phyloP scores from a whole-genome alignment of 2,329 filamentous ascomycete genomes.

The Cladosporium sp. region DNA sequence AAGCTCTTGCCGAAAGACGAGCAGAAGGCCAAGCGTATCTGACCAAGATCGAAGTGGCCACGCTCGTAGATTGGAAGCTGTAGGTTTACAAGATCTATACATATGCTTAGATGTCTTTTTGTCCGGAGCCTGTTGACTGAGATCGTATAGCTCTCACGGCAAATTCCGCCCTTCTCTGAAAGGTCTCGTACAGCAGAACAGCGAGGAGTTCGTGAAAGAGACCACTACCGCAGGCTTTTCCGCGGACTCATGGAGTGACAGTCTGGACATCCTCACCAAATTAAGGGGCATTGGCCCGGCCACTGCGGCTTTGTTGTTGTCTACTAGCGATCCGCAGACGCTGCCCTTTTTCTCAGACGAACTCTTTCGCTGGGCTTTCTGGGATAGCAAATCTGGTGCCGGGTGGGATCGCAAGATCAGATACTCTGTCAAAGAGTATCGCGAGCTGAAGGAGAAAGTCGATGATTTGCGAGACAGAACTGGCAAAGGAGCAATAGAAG shows the following conservation, averaged over 20 bases:
- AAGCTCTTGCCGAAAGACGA: constrained; percentile 46
- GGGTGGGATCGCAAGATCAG: constrained; percentile 59
- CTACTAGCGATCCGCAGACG: constrained; percentile 60
- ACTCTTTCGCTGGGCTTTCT: constrained; percentile 71
- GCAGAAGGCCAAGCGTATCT: constrained; percentile 45
- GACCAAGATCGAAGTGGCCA: constrained; percentile 59
- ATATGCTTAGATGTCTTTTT: not conserved
- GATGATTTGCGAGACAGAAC: constrained; percentile 48
- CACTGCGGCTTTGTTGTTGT: constrained; percentile 73
- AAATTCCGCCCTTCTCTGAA: constrained; percentile 53
- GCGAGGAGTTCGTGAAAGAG: constrained; percentile 47
- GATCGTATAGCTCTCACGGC: constrained; percentile 49
- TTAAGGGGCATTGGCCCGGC: constrained; percentile 79
- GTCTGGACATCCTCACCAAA: constrained; percentile 56
- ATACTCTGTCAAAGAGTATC: constrained; percentile 72
- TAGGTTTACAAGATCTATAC: constrained; percentile 43
- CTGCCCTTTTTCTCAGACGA: constrained; percentile 82
- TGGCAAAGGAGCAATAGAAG: constrained; percentile 58
- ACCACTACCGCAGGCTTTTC: constrained; percentile 58
- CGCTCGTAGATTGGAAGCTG: constrained; percentile 72
- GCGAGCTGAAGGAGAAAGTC: constrained; percentile 50
- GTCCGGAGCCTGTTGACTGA: not conserved
- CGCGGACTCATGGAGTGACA: constrained; percentile 21
- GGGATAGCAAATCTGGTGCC: constrained; percentile 42
- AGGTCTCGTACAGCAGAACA: constrained; percentile 60